These are phyloP conservation scores for Ogataea chonburiensis DNA, from an alignment of 805 yeast species.

Conservation along the genomic window DNA sequence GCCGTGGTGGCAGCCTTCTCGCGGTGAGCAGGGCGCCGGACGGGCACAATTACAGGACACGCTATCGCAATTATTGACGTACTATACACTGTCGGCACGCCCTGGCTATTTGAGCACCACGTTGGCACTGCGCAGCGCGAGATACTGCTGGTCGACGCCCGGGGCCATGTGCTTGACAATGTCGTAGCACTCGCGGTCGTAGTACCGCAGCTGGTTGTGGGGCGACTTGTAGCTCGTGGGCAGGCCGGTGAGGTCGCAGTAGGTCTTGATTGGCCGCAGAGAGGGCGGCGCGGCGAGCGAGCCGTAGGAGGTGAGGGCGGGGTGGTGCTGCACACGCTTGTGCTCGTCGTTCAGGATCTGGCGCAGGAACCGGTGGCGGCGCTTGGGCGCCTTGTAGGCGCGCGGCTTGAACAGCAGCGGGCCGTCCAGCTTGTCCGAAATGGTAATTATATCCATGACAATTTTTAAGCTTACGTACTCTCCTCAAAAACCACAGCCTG, in stretches of 20 bases:
- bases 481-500: neutral
- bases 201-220: conserved; percentile 69
- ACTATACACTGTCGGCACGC: conserved; percentile 12
- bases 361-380: conserved; percentile 70
- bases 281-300: conserved; percentile 86
- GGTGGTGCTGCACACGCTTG: conserved; percentile 52
- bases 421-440: conserved; percentile 40
- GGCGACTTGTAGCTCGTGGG: conserved; percentile 76
- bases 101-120: conserved; percentile 73
- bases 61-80: conserved; percentile 7
- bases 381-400: conserved; percentile 47
- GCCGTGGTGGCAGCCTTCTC: conserved; percentile 25
- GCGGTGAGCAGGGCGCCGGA: too few relatives aligned
- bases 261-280: conserved; percentile 71
- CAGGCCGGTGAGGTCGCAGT: conserved; percentile 93
- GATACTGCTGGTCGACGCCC: conserved; percentile 90
- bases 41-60: too few relatives aligned
- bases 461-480: neutral
- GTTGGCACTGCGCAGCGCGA: conserved; percentile 84
- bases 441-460: conserved; percentile 14
- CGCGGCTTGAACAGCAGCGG: conserved; percentile 61
- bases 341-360: conserved; percentile 78
- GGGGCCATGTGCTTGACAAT: conserved; percentile 77
- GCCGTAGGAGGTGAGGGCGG: conserved; percentile 61
- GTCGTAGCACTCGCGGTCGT: conserved; percentile 80